Base-by-base conservation (phyloP, 1,284 basidiomycete genomes). In the Lentinus polychrous region DNA sequence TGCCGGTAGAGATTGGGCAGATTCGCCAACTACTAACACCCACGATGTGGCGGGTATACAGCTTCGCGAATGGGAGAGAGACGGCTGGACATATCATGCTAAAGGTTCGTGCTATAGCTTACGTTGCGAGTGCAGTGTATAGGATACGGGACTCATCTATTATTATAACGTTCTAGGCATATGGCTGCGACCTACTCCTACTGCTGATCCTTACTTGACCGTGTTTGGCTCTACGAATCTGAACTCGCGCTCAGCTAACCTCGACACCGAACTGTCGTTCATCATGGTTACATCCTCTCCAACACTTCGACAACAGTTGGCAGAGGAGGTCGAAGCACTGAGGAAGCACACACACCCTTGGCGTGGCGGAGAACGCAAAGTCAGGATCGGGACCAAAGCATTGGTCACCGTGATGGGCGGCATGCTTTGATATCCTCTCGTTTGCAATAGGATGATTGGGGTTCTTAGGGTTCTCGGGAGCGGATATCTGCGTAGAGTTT, bases 81-180 rank as follows among this genome's bases (percentile, higher is more conserved):
- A 76, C n/a, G 91, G 86, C 0, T 99, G 96, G 96, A 99, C 95
- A 0, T 99, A 99, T 69, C 95, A 99, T 61, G 91, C 94, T 27
- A 99, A 98, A 78, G 95, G 94, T 92, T 55, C 46, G 55, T 49
- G 27, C 39, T 32, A 32, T 40, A 47, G 24, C 39, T 27, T 27
- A 10, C 27, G 27, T 27, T 10, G 27, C 4, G 10, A 27, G 4
- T 27, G 27, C 10, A 27, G 4, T 5, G 27, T 10, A 10, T 27
- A 27, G 27, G 10, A 27, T 27, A 27, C 27, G 27, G 4, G 27
- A 33, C 46, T 52, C 27, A 36, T 38, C 23, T 18, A 35, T 43
- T 48, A 45, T 41, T 52, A 59, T 52, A 10, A 33, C 48, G 33
- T 27, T 24, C 23, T 55, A 94, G 92, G 92, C 35, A 81, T 94